Base-by-base conservation (phyloP, 2,329 filamentous ascomycete species). In the Aureobasidium sp. region DNA sequence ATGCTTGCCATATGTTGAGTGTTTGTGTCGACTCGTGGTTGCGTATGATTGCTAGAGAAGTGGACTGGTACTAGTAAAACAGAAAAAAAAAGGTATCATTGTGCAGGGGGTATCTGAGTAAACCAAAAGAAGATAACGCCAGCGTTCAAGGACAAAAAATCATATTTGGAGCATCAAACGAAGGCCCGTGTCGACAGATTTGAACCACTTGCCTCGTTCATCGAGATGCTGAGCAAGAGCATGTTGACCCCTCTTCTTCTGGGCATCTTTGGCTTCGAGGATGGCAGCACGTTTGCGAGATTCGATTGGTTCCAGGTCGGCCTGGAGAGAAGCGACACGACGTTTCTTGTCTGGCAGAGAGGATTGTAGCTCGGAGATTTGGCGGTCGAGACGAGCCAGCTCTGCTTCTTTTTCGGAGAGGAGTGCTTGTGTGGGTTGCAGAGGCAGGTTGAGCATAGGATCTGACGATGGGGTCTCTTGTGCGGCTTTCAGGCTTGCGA, bases 141-240 rank as follows among this genome's bases (percentile, higher is more conserved):
- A n/a, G n/a, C n/a, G n/a, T n/a, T n/a, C n/a, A 22, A 8, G 24
- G n/a, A 22, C 16, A 49, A 27, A 5, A 32, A 30, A 44, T 66
- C 58, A 66, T 2, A 82, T 71, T 58, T 83, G 80, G 60, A 89
- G 64, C 69, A 86, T 80, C 55, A 79, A 75, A 63, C 72, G 80
- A 66, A 90, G 66, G 12, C 70, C 77, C 7, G 72, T 70, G 63
- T 89, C 85, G n/a, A 80, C 81, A 16, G 83, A 83, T 59, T 80
- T 79, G 70, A 83, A 82, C 87, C 87, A 91, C 59, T 86, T 74
- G 5, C 84, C 87, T 60, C 82, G 78, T 67, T 87, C 84, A 66
- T 90, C 87, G 27, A 90, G 67, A 62, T 90, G 85, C 61, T 89
- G 86, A 14, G 80, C 80, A 37, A 82, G 79, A 4, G 81, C 64